These are phyloP conservation scores for Psilocybe mexicana DNA, from an alignment of 1,284 basidiomycete genomes.

Conservation along the genomic window DNA sequence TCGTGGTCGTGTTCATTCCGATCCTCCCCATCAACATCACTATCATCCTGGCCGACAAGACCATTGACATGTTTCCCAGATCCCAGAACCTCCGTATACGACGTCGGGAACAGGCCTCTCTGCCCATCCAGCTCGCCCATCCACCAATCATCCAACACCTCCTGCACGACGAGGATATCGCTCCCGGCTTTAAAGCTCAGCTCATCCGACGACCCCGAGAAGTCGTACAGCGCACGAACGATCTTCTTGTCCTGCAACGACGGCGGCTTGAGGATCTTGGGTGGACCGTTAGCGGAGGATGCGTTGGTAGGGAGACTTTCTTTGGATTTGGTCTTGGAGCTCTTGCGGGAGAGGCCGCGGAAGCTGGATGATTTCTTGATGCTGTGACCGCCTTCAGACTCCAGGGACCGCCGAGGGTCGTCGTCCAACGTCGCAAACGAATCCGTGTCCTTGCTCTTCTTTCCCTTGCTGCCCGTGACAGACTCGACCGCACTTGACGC, in stretches of 20 bases:
- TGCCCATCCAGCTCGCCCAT: slow-evolving; percentile 71
- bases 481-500: slow-evolving; percentile 58
- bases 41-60: neutral
- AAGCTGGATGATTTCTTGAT: slow-evolving; percentile 16
- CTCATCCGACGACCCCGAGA: slow-evolving; percentile 72
- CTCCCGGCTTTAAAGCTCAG: slow-evolving; percentile 72
- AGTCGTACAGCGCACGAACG: slow-evolving; percentile 75
- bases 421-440: slow-evolving; percentile 59
- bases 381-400: neutral
- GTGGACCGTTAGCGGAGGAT: neutral
- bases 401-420: slow-evolving; percentile 23
- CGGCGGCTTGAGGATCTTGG: slow-evolving; percentile 50
- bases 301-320: slow-evolving; percentile 29
- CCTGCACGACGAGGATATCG: slow-evolving; percentile 70
- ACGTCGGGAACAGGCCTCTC: slow-evolving; percentile 76
- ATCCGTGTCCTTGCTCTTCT: slow-evolving; percentile 65
- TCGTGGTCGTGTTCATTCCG: slow-evolving; percentile 20
- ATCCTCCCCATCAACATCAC: slow-evolving; percentile 3
- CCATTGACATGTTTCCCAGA: neutral
- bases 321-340: slow-evolving; percentile 38
- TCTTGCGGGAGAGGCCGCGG: slow-evolving; percentile 33
- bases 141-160: slow-evolving; percentile 86
- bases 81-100: slow-evolving; percentile 61
- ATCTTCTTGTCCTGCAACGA: slow-evolving; percentile 52
- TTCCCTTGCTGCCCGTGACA: slow-evolving; percentile 60